phyloP scores from a whole-genome alignment of 495 filamentous ascomycete species.

The Talaromyces adpressus region DNA sequence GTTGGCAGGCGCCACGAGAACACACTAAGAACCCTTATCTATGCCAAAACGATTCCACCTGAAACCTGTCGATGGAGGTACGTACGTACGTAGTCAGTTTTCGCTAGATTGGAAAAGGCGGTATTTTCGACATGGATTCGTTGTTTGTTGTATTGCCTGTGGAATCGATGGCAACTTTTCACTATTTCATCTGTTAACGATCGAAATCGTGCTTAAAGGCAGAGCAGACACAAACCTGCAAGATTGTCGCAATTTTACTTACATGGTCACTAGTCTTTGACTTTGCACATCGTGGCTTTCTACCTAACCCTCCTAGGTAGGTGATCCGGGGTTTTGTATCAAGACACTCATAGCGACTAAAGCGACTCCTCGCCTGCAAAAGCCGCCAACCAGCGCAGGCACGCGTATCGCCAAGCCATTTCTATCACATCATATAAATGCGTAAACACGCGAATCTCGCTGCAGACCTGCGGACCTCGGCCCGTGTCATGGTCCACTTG shows the following conservation, averaged over 20 bases:
- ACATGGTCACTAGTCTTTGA: neutral
- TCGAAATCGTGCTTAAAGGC: neutral
- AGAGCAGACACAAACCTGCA: neutral
- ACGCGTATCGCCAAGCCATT: neutral
- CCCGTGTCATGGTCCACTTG: neutral
- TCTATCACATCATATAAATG: neutral
- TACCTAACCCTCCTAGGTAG: neutral
- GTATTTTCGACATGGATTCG: neutral
- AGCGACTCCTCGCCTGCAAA: neutral
- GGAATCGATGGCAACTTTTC: neutral
- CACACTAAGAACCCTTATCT: neutral
- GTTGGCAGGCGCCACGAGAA: neutral
- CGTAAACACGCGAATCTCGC: neutral
- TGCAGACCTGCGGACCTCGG: neutral
- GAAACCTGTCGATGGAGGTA: too few relatives aligned
- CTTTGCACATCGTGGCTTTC: neutral
- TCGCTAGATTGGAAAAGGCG: neutral
- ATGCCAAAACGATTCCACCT: neutral
- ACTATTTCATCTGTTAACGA: neutral
- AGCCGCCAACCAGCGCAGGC: neutral
- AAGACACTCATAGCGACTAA: neutral
- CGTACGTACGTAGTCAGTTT: neutral
- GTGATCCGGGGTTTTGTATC: neutral
- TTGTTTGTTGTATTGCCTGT: neutral
- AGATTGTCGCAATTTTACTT: neutral